Evolutionary conservation across 2,329 filamentous ascomycete genomes (phyloP).

Genomic region (Coniella lustricola): DNA sequence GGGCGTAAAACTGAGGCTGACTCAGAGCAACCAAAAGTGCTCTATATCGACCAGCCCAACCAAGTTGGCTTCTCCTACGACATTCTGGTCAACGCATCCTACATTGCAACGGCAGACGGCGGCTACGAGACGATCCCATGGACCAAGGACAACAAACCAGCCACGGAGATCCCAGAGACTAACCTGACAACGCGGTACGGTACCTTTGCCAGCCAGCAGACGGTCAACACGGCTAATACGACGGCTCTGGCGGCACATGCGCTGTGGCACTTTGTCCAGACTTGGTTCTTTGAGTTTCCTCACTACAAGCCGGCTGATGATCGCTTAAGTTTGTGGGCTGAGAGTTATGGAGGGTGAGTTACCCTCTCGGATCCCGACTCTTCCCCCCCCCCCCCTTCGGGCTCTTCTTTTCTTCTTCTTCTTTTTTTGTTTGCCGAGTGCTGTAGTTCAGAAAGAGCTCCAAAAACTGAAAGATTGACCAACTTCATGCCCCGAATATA

Average conservation of each 20-base stretch:
- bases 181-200: constrained; percentile 32
- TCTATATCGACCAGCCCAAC: constrained; percentile 54
- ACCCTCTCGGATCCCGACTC: background rate
- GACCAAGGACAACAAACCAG: constrained; percentile 25
- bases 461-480: background rate
- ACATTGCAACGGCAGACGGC: background rate
- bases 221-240: constrained; percentile 37
- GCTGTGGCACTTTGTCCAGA: constrained; percentile 56
- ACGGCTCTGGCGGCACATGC: constrained; percentile 44
- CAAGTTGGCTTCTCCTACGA: constrained; percentile 19
- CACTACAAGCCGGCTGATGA: constrained; percentile 39
- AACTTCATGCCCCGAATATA: background rate
- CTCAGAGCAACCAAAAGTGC: constrained; percentile 36
- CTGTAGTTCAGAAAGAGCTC: background rate
- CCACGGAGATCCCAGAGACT: constrained; percentile 24
- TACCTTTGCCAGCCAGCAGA: constrained; percentile 30
- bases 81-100: constrained; percentile 8
- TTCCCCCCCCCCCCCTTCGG: too few relatives aligned
- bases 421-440: too few relatives aligned
- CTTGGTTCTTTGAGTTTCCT: constrained; percentile 47
- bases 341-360: constrained; percentile 14
- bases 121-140: constrained; percentile 16
- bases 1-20: too few relatives aligned
- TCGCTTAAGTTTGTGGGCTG: constrained; percentile 17
- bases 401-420: too few relatives aligned